Base-by-base conservation (phyloP, 148 eudicot genomes). In the Chenopodium quinoa region DNA sequence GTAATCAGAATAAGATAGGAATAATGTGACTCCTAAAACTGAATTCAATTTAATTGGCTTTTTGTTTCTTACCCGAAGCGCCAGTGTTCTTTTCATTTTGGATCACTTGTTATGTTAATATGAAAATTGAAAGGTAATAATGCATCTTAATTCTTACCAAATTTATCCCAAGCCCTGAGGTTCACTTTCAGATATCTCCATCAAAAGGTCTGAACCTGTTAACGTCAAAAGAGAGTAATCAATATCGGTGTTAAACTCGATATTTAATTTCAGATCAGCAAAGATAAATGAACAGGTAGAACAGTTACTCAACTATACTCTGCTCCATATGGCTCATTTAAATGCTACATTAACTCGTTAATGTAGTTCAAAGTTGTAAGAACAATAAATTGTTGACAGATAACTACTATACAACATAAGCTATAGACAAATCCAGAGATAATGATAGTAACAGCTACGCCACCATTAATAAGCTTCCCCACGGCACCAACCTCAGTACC, bases 1-100 rank as follows among this genome's bases (percentile, higher is more conserved):
- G 74, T 75, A 75, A 23, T 75, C 29, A 20, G 23, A 63, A 29
- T 44, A 75, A 80, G 29, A 65, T 31, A 75, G 68, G 47, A 56
- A 20, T 54, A 23, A 31, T 65, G 62, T 60, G 52, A 14, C 17
- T 56, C 23, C 69, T 63, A 9, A 32, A 40, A 71, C 20, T 69
- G 50, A 16, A 40, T 65, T 19, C 7, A 62, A 32, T 48, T 56
- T 23, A 4, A 71, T 79, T 56, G 34, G 11, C 9, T 17, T 27
- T 17, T 25, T 1, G 1, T 65, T 78, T 73, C 71, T 50, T 74
- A 56, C 27, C 46, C 3, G 17, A 48, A 66, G 63, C 10, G 3
- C 29, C 1, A 40, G 11, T 78, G 25, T 67, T 29, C 1, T 14
- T 1, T 27, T 4, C 16, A 32, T 58, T 25, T 4, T 20, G 13